Percentiles rank a stretch among this genome's conserved stretches.
phyloP scores from a whole-genome alignment of 345 rosid genomes.

The Citrus unshiu region DNA sequence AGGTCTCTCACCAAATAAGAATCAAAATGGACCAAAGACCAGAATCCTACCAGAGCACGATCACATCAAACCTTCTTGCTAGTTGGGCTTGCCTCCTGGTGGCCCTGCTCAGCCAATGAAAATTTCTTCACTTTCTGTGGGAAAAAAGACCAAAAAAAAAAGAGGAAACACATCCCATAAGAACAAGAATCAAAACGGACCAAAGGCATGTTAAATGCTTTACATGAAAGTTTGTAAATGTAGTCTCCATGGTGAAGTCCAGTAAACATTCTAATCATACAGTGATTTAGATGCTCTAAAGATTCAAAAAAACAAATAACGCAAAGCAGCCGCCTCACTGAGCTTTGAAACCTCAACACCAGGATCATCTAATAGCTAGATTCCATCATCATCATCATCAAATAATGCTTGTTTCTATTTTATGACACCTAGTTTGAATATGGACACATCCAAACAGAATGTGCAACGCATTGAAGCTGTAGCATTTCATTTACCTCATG shows the following conservation, averaged over 20 bases:
- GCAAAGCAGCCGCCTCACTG: background rate
- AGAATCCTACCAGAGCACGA: background rate
- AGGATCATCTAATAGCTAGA: background rate
- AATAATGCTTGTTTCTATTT: background rate
- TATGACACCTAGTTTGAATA: background rate
- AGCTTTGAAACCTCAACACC: background rate
- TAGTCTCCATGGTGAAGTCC: background rate
- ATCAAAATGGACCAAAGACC: background rate
- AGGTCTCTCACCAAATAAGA: background rate
- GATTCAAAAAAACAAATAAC: background rate
- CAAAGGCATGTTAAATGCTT: background rate
- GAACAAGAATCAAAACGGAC: background rate
- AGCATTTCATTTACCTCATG: background rate
- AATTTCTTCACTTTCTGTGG: slow-evolving; percentile 71
- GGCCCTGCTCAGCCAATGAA: slow-evolving; percentile 41
- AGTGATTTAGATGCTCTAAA: background rate
- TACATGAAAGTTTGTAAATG: background rate
- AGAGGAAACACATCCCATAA: background rate
- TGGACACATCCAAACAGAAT: background rate
- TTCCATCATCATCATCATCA: background rate
- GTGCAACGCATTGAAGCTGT: background rate
- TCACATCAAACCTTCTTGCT: slow-evolving; percentile 36
- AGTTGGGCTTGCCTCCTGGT: slow-evolving; percentile 26
- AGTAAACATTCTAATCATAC: background rate
- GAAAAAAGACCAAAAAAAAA: background rate